Percentiles rank a stretch among this genome's conserved stretches.
These are phyloP conservation scores for Neolentinus lepideus DNA, from an alignment of 1,284 basidiomycete species.

Conservation along the genomic window DNA sequence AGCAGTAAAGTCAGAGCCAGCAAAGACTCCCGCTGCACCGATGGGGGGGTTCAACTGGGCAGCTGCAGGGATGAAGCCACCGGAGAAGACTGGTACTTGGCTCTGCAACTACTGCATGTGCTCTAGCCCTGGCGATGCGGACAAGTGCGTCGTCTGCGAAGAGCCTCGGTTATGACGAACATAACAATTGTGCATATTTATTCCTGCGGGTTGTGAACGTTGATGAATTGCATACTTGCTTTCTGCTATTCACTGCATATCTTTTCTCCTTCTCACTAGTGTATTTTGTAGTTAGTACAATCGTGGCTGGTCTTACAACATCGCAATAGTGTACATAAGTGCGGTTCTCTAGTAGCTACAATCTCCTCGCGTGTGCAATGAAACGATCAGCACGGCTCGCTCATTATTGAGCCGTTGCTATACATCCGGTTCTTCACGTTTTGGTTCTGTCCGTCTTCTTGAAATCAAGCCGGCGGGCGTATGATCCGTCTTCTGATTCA, in stretches of 20 bases:
- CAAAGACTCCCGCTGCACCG: conserved; percentile 11
- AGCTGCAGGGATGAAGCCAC: conserved; percentile 39
- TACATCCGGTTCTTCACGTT: too few species aligned
- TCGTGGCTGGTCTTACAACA: background rate
- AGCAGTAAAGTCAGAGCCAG: conserved; percentile 6
- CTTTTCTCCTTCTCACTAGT: background rate
- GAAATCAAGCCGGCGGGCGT: background rate
- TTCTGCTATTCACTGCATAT: background rate
- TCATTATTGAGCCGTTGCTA: too few species aligned
- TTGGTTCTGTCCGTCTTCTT: too few species aligned
- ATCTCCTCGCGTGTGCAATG: background rate
- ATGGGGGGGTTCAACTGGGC: conserved; percentile 41
- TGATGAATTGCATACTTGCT: background rate
- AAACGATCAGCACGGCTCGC: background rate
- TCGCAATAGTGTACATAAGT: background rate
- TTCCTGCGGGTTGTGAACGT: background rate
- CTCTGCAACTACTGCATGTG: conserved; percentile 35
- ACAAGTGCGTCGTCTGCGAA: conserved; percentile 36
- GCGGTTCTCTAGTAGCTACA: background rate
- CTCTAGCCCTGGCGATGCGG: conserved; percentile 32
- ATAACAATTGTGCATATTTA: too few species aligned
- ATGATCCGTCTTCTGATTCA: conserved; percentile 17
- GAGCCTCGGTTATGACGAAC: conserved; percentile 17
- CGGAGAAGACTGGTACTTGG: conserved; percentile 31
- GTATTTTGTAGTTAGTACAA: background rate